Conservation (phyloP, 1,284 basidiomycete genomes). For the Pseudozyma hubeiensis region DNA sequence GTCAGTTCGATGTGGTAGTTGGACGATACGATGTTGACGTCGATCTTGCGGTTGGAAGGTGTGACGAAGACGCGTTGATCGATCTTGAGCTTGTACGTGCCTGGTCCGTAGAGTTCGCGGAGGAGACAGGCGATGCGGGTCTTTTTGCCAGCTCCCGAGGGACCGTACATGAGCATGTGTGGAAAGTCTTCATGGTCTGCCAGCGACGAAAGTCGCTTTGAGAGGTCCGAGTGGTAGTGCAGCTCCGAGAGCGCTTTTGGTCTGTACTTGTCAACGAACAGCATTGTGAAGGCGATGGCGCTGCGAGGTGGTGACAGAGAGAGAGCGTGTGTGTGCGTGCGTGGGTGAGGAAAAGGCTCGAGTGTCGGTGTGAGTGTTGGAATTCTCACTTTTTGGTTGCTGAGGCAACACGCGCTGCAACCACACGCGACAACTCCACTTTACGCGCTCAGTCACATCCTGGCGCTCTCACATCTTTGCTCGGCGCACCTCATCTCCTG, state of each 20-base stretch:
- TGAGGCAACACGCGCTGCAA: constrained; percentile 14
- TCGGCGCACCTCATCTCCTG: not conserved
- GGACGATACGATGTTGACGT: constrained; percentile 93
- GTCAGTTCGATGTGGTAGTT: constrained; percentile 97
- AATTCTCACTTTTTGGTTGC: not conserved
- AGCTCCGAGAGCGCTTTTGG: constrained; percentile 86
- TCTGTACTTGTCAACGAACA: constrained; percentile 77
- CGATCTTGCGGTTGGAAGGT: constrained; percentile 92
- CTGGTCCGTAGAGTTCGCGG: constrained; percentile 88
- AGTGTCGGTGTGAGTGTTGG: constrained; percentile 1
- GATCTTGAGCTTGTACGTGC: constrained; percentile 97
- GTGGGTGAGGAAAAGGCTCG: not conserved
- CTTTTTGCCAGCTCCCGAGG: constrained; percentile 97
- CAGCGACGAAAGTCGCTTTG: constrained; percentile 82
- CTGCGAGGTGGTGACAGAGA: not conserved
- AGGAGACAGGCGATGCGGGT: constrained; percentile 86
- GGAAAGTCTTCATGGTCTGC: constrained; percentile 80
- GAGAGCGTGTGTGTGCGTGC: not conserved
- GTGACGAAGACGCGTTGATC: constrained; percentile 97
- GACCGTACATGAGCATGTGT: constrained; percentile 97
- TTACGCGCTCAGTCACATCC: constrained; percentile 6
- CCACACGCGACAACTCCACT: constrained; percentile 17
- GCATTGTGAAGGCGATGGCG: constrained; percentile 39
- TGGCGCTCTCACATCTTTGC: not conserved
- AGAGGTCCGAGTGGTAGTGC: constrained; percentile 87